Percentiles rank a stretch among this genome's conserved stretches.
Conservation (phyloP, 208 protist species). For the Naegleria lovaniensis region DNA sequence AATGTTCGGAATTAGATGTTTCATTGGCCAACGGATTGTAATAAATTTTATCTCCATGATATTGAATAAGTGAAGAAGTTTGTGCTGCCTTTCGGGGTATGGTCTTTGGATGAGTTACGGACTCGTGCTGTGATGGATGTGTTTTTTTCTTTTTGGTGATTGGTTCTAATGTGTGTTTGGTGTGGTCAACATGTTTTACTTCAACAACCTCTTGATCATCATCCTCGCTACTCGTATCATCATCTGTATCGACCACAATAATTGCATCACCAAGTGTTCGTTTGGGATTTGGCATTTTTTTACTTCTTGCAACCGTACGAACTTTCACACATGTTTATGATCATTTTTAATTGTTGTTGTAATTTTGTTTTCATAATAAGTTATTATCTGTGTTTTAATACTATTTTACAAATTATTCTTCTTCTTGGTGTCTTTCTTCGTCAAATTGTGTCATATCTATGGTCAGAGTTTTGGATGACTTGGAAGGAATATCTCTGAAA, state of each 20-base stretch:
- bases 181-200: not conserved
- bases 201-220: too few species aligned
- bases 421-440: not conserved
- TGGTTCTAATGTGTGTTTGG: not conserved
- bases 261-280: not conserved
- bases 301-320: too few species aligned
- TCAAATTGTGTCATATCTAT: constrained; percentile 72
- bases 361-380: too few species aligned
- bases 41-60: not conserved
- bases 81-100: not conserved
- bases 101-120: too few species aligned
- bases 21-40: not conserved
- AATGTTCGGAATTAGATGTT: not conserved
- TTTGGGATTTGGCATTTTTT: not conserved
- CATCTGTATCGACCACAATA: too few species aligned
- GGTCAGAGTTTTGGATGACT: constrained; percentile 68
- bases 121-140: not conserved
- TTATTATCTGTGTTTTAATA: not conserved
- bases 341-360: too few species aligned
- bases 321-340: too few species aligned
- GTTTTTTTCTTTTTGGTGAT: not conserved
- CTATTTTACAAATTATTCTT: not conserved
- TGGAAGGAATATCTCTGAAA: constrained; percentile 74
- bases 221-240: too few species aligned
- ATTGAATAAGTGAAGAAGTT: not conserved